These are phyloP conservation scores for Beauveria australis DNA, from an alignment of 2,329 filamentous ascomycete genomes.

Conservation along the genomic window DNA sequence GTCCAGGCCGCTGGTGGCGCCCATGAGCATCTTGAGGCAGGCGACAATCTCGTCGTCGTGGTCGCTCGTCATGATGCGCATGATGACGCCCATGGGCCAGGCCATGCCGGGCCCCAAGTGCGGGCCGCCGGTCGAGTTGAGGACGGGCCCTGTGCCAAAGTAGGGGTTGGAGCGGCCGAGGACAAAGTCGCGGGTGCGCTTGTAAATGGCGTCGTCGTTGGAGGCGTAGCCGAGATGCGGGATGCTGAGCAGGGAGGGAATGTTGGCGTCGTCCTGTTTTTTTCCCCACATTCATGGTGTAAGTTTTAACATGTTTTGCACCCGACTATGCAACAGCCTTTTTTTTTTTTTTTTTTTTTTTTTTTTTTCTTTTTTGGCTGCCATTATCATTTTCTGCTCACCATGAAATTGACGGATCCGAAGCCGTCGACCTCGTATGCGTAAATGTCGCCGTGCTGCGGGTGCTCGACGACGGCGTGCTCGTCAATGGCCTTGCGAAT, in stretches of 20 bases:
- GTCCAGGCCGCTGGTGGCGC: slow-evolving; percentile 63
- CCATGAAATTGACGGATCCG: slow-evolving; percentile 52
- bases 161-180: slow-evolving; percentile 66
- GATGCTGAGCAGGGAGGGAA: slow-evolving; percentile 52
- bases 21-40: slow-evolving; percentile 57
- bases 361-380: no score
- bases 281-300: neutral
- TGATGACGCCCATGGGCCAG: slow-evolving; percentile 82
- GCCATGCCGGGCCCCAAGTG: slow-evolving; percentile 58
- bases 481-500: slow-evolving; percentile 61
- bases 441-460: slow-evolving; percentile 56
- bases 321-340: no score
- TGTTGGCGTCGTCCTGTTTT: slow-evolving; percentile 49
- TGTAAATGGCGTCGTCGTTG: slow-evolving; percentile 57
- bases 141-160: slow-evolving; percentile 47
- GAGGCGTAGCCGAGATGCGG: slow-evolving; percentile 48
- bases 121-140: slow-evolving; percentile 44
- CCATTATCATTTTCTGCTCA: neutral
- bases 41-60: slow-evolving; percentile 64
- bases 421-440: slow-evolving; percentile 65
- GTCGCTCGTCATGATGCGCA: slow-evolving; percentile 69
- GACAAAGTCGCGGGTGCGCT: slow-evolving; percentile 70
- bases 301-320: neutral
- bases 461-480: slow-evolving; percentile 57
- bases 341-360: no score